Evolutionary conservation across 495 filamentous ascomycete species (phyloP), one percentile per base, ranked within the genome.

Genomic region (Trichoderma gamsii): DNA sequence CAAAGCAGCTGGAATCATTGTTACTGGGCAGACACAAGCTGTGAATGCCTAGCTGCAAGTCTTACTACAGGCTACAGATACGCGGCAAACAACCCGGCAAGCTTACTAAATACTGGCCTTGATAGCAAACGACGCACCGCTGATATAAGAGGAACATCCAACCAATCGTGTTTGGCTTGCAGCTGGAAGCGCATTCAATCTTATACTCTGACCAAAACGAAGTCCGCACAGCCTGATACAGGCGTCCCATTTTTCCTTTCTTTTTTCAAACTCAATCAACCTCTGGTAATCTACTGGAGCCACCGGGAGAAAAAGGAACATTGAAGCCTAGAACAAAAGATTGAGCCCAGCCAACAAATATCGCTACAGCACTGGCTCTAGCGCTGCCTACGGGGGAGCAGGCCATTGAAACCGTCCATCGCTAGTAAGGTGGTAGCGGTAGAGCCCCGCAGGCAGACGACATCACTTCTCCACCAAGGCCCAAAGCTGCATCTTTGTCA

Each of bases 391-490:
- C 23, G 13, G 27, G 23, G 44, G 56, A 25, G 8, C 56, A 12
- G 56, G 25, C 56, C 56, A 32, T 13, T 61, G 56, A 61, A 61
- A 13, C 49, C 49, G 49, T 52, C 49, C 4, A 38, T 38, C n/a
- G 49, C 49, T 52, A 52, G 49, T n/a, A 52, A 44, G n/a, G 49
- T 23, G 49, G 49, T n/a, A 52, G 49, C 49, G 49, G 49, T n/a
- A 27, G 56, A 7, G 4, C 8, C 23, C 56, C 56, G 56, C 56
- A 61, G 56, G 56, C 56, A 32, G 56, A 61, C 56, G 25, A 61
- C 56, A 61, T 61, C 56, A 61, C 56, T 61, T 29, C 56, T 61
- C 56, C 56, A 61, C 56, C 56, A 61, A 29, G 27, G 56, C 18
- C 21, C 12, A 16, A 18, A 18, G 18, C 43, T 56, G 51, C 56